These are phyloP conservation scores for Dothistroma septosporum DNA, from an alignment of 2,329 filamentous ascomycete species.

Conservation along the genomic window DNA sequence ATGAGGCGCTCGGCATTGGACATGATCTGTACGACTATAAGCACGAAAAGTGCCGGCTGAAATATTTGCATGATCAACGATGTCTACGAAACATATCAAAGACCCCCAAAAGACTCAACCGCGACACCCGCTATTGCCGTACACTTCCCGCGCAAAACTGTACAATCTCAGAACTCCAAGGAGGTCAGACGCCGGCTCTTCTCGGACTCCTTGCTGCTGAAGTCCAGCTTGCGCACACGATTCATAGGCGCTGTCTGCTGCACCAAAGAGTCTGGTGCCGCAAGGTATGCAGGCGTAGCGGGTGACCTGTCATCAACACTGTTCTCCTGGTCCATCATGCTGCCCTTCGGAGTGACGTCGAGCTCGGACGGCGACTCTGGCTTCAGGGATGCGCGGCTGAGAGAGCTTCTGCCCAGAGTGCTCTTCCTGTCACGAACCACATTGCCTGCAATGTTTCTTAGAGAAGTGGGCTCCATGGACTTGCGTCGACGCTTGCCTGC, in stretches of 20 bases:
- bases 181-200: constrained; percentile 33
- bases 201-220: constrained; percentile 21
- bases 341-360: constrained; percentile 11
- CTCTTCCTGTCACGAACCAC: constrained; percentile 32
- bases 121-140: background rate
- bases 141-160: background rate
- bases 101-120: background rate
- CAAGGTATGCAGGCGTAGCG: constrained; percentile 31
- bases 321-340: constrained; percentile 26
- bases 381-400: constrained; percentile 25
- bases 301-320: constrained; percentile 28
- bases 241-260: constrained; percentile 37
- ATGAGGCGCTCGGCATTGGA: background rate
- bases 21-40: constrained; percentile 1
- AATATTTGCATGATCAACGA: background rate
- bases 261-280: constrained; percentile 27
- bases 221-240: constrained; percentile 32
- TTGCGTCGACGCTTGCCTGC: constrained; percentile 34
- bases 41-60: background rate
- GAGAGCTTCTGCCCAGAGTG: constrained; percentile 27
- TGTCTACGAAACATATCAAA: constrained; percentile 1
- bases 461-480: constrained; percentile 35
- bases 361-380: constrained; percentile 19
- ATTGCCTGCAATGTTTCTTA: constrained; percentile 32
- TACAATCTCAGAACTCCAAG: constrained; percentile 9